phyloP scores from a whole-genome alignment of 192 early-diverging fungal genomes.

The Linnemannia elongata region DNA sequence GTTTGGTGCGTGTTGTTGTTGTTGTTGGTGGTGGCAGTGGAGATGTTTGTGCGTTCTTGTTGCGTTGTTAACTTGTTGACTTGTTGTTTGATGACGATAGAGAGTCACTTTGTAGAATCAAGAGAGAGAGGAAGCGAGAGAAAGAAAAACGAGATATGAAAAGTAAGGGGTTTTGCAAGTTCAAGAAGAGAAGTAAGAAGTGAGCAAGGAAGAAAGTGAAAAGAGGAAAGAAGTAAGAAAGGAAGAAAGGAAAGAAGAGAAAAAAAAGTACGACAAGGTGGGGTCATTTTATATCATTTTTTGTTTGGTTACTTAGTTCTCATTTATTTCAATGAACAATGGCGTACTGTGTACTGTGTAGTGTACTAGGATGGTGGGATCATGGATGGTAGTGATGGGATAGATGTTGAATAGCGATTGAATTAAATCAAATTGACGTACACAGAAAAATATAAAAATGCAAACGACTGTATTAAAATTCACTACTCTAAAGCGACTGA shows the following conservation, averaged over 20 bases:
- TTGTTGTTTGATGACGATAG: background rate
- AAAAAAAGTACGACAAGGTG: background rate
- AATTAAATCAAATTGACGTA: slow-evolving; percentile 5
- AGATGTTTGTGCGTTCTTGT: background rate
- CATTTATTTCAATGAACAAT: background rate
- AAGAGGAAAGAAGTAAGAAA: background rate
- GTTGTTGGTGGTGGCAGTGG: background rate
- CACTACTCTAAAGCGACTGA: background rate
- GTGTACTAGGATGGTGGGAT: background rate
- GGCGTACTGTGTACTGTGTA: background rate
- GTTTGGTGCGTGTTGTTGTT: background rate
- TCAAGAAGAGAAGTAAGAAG: background rate
- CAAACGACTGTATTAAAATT: background rate
- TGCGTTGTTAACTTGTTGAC: background rate
- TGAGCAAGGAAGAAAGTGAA: background rate
- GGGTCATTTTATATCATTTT: slow-evolving; percentile 21
- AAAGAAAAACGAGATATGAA: background rate
- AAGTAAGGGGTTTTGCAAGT: background rate
- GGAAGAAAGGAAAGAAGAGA: background rate
- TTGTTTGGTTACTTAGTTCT: background rate
- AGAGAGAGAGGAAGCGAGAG: too few species aligned
- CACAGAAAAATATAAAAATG: background rate
- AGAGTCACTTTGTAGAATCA: background rate
- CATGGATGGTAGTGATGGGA: slow-evolving; percentile 5
- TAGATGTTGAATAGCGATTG: slow-evolving; percentile 10